Percentiles rank a stretch among this genome's conserved stretches.
Conservation (phyloP, 2,329 filamentous ascomycete genomes). For the Calonectria multiphialidica region DNA sequence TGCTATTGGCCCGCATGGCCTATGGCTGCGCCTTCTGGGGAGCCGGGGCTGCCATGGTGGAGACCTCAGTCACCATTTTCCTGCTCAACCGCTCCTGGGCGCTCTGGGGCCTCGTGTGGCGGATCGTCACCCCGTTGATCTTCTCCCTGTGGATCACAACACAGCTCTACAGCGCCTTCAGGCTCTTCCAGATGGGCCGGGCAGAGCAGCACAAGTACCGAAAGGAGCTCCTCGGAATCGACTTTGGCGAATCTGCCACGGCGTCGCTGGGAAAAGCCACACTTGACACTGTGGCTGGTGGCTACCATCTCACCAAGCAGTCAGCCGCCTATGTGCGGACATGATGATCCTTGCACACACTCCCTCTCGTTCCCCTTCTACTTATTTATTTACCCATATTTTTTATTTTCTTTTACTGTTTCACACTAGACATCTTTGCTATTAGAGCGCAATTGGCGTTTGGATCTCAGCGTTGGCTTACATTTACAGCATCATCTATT, state of each 20-base stretch:
- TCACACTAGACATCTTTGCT: background rate
- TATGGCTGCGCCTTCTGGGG: background rate
- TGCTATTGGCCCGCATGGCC: background rate
- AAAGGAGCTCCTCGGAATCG: background rate
- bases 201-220: background rate
- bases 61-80: background rate
- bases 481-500: background rate
- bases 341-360: background rate
- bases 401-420: background rate
- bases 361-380: too few relatives aligned
- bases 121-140: background rate
- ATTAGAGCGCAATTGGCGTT: background rate
- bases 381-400: background rate
- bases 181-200: background rate
- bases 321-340: background rate
- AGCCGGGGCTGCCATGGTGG: background rate
- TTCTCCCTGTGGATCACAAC: conserved; percentile 1
- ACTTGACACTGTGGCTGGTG: background rate
- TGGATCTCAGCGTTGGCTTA: conserved; percentile 4
- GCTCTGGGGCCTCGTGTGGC: background rate
- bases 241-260: background rate
- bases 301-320: background rate
- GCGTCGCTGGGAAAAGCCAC: background rate
- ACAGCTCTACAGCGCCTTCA: background rate
- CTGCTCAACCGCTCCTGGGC: background rate